phyloP scores from a whole-genome alignment of 805 yeast genomes.

The Torulaspora delbrueckii region DNA sequence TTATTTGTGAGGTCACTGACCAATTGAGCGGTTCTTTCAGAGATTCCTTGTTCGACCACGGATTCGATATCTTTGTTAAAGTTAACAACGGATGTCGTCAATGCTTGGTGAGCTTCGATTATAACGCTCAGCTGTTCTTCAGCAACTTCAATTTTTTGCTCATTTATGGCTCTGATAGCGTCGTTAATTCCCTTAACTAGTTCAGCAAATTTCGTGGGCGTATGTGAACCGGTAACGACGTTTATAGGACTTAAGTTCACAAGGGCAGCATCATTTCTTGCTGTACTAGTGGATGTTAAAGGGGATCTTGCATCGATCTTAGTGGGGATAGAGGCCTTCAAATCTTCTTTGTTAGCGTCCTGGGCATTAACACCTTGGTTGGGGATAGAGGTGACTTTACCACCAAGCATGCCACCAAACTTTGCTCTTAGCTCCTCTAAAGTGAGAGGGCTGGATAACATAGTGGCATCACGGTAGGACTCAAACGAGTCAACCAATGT shows the following conservation, averaged over 20 bases:
- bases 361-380: slow-evolving; percentile 10
- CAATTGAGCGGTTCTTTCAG: slow-evolving; percentile 17
- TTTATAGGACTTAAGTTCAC: slow-evolving; percentile 8
- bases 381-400: slow-evolving; percentile 21
- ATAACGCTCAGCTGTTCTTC: slow-evolving; percentile 18
- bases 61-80: slow-evolving; percentile 17
- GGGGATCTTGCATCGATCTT: not conserved
- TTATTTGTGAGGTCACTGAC: slow-evolving; percentile 22
- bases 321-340: not conserved
- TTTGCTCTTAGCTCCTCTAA: slow-evolving; percentile 24
- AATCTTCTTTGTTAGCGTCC: slow-evolving; percentile 4
- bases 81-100: slow-evolving; percentile 13
- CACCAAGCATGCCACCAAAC: slow-evolving; percentile 23
- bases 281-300: not conserved
- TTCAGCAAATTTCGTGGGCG: slow-evolving; percentile 12
- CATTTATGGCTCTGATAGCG: slow-evolving; percentile 36
- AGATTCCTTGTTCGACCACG: slow-evolving; percentile 13
- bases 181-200: slow-evolving; percentile 33
- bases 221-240: slow-evolving; percentile 1
- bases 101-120: slow-evolving; percentile 12
- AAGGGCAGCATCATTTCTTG: slow-evolving; percentile 1
- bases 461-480: slow-evolving; percentile 25
- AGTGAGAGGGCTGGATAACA: slow-evolving; percentile 18
- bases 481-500: slow-evolving; percentile 48
- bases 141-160: slow-evolving; percentile 30